Conservation (phyloP, 805 yeast species). For the Saccharomycopsis microspora region DNA sequence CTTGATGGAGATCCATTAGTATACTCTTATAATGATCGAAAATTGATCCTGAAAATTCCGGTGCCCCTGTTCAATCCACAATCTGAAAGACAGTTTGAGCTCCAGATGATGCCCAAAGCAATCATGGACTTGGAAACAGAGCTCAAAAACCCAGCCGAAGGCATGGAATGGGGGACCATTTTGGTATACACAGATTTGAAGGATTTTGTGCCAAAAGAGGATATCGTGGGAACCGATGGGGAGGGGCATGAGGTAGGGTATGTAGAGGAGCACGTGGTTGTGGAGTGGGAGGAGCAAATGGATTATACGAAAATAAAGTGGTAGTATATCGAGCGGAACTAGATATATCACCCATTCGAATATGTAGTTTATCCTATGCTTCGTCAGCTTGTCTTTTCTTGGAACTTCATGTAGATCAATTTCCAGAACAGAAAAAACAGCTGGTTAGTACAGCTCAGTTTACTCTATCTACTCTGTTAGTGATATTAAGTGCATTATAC, state of each 20-base stretch:
- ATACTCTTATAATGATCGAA: constrained; percentile 45
- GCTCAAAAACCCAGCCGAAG: constrained; percentile 34
- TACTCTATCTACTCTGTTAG: no score
- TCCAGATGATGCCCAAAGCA: constrained; percentile 91
- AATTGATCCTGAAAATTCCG: constrained; percentile 45
- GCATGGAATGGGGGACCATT: constrained; percentile 98
- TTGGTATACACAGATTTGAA: constrained; percentile 66
- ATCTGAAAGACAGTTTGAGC: constrained; percentile 51
- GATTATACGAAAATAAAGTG: constrained; percentile 8
- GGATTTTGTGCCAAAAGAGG: constrained; percentile 38
- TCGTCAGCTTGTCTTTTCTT: no score
- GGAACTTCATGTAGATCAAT: no score
- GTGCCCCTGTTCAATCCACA: constrained; percentile 47
- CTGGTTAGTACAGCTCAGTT: no score
- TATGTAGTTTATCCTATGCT: no score
- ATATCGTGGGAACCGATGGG: constrained; percentile 21
- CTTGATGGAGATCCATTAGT: constrained; percentile 68
- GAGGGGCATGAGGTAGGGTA: constrained; percentile 68
- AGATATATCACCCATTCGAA: no score
- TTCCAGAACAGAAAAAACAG: no score
- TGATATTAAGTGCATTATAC: no score
- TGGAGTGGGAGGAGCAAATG: constrained; percentile 68
- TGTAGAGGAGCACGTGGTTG: constrained; percentile 70
- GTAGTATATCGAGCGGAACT: background rate
- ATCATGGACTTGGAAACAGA: constrained; percentile 68